These are phyloP conservation scores for Pholiota adiposa DNA, from an alignment of 1,284 basidiomycete genomes.

Conservation along the genomic window DNA sequence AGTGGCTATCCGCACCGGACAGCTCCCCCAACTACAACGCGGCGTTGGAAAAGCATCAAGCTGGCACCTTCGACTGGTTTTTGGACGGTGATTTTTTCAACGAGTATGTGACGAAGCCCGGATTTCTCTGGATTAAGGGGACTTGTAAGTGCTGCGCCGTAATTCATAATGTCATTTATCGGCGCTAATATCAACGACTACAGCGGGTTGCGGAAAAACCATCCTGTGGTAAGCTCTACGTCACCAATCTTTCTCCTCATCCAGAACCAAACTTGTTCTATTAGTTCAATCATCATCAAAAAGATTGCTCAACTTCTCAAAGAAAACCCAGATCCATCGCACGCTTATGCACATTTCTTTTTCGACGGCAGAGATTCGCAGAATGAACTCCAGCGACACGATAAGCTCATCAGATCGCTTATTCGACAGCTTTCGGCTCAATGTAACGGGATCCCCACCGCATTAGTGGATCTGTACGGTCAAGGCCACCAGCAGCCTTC, in stretches of 20 bases:
- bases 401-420: background rate
- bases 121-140: background rate
- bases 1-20: background rate
- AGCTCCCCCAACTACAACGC: background rate
- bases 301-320: background rate
- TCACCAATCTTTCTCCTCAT: background rate
- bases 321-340: background rate
- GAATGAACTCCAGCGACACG: background rate
- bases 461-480: background rate
- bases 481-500: background rate
- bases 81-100: background rate
- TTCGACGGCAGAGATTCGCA: background rate
- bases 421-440: background rate
- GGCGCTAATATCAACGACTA: background rate
- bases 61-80: background rate
- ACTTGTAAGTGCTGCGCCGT: background rate
- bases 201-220: background rate
- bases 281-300: background rate
- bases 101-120: background rate
- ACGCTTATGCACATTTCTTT: background rate
- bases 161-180: background rate
- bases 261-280: background rate
- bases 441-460: background rate
- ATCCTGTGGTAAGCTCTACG: background rate
- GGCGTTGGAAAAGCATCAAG: background rate